Conservation (phyloP, 75 land plant species). For the Cryptomeria japonica region DNA sequence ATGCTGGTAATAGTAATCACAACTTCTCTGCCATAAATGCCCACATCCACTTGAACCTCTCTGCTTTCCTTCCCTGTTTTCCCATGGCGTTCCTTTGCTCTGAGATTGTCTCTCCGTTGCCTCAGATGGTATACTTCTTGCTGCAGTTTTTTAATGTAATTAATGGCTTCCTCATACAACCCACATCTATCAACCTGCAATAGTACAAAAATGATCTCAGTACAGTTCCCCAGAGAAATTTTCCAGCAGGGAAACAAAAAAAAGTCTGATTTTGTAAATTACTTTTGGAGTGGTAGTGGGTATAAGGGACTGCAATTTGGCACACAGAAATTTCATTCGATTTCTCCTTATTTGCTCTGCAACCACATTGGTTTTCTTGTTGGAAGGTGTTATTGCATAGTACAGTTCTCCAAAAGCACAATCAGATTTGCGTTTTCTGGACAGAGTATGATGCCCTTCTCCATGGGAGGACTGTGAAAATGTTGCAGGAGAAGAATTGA, state of each 20-base stretch:
- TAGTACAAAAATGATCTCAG: neutral
- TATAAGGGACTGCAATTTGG: neutral
- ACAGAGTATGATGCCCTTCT: neutral
- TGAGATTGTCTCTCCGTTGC: neutral
- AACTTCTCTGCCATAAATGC: neutral
- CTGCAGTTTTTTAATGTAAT: neutral
- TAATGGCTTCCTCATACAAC: neutral
- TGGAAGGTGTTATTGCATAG: neutral
- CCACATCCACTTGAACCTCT: neutral
- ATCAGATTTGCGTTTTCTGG: neutral
- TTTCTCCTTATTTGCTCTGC: neutral
- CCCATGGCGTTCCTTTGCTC: neutral
- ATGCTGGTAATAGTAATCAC: neutral
- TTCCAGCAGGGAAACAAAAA: too few species aligned
- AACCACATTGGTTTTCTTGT: neutral
- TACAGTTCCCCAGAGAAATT: neutral
- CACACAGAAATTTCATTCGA: neutral
- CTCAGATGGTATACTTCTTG: neutral
- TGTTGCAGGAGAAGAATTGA: too few species aligned
- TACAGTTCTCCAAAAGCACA: neutral
- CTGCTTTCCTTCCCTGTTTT: neutral
- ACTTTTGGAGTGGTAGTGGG: neutral
- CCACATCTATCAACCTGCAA: conserved; percentile 5
- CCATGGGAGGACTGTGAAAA: too few species aligned
- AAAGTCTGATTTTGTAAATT: neutral